Base-by-base conservation (phyloP, 2,329 filamentous ascomycete species). In the Beauveria scarabaeidicola region DNA sequence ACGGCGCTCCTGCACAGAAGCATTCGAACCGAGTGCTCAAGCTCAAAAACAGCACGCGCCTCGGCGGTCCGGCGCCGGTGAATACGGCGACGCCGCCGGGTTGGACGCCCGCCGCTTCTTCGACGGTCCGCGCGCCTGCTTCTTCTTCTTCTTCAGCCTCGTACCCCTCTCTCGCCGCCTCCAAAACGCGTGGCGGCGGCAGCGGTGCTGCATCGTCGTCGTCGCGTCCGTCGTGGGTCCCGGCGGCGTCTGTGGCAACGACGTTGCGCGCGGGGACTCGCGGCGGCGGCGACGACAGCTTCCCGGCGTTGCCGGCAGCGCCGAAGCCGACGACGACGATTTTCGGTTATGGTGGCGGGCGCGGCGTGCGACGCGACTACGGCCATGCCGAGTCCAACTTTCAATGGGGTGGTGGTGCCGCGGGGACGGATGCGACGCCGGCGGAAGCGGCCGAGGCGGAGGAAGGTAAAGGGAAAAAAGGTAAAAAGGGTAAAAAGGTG, bases 301-400 rank as follows among this genome's bases (percentile, higher is more conserved):
- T 97, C 73, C 93, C 92, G 0, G 87, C 91, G 1, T 79, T 97
- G 1, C 92, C 92, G 0, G 80, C 85, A 0, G 91, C 91, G 1
- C 81, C 89, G 0, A 97, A 86, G 67, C 81, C 82, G 3, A 76
- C 77, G 46, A 84, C 81, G 1, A 84, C 81, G 0, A 83, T 86
- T 48, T 85, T 85, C 58, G 82, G 82, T 3, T 85, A 86, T 65
- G 83, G 83, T 2, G 71, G 74, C 5, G 75, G 83, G 4, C 70
- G 74, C 4, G 71, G 77, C 36, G 82, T 87, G 17, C 75, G 81
- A 51, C 72, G 84, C 46, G 83, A 86, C 65, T 72, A 77, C 43
- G 78, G 77, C 9, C 66, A 68, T 6, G 72, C 75, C 38, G 75
- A 78, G 17, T 81, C 80, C 0, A 78, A 77, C 1, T 85, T 84